Evolutionary conservation across 345 rosid genomes (phyloP), one percentile per base, ranked within the genome.

Genomic region (Populus alba): DNA sequence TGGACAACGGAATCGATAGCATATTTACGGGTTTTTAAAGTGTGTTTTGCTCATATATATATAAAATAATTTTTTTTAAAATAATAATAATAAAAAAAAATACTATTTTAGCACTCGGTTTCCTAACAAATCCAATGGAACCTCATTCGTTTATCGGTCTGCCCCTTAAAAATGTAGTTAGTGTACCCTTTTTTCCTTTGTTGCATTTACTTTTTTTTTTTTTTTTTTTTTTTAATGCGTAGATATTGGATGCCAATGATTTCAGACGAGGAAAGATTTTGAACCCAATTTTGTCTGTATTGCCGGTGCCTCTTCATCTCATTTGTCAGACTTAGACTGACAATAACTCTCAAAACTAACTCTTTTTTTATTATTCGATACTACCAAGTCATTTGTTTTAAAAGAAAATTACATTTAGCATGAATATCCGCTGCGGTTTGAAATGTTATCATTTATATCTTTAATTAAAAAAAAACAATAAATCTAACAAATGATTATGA

Each of bases 21-120:
- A 51, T 1, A 5, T 31, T 31, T 31, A 31, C 2, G 31, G 2
- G 31, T 27, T 27, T 2, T 31, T 31, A 2, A 31, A 31, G 0
- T 31, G 0, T 31, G 0, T 31, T 31, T 31, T 2, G 0, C 2
- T 0, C 0, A 31, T 0, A 31, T 31, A 31, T 31, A 31, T 31
- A n/a, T 31, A 31, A 31, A 31, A 31, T 2, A 2, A 31, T 31
- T 0, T 33, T 39, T 39, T 39, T 39, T 8, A 1, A 37, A 37
- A 37, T 6, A 31, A 33, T n/a, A n/a, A n/a, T n/a, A n/a, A n/a
- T n/a, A n/a, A 33, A 33, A 33, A 33, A 5, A 33, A 33, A 33
- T 33, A 33, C 37, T 33, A 33, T 33, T 20, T 18, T 8, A 62
- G 25, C 27, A 23, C 18, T 61, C 37, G 10, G 47, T 62, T 29